phyloP scores from a whole-genome alignment of 129 eudicot genomes.

The Deinandra increscens region DNA sequence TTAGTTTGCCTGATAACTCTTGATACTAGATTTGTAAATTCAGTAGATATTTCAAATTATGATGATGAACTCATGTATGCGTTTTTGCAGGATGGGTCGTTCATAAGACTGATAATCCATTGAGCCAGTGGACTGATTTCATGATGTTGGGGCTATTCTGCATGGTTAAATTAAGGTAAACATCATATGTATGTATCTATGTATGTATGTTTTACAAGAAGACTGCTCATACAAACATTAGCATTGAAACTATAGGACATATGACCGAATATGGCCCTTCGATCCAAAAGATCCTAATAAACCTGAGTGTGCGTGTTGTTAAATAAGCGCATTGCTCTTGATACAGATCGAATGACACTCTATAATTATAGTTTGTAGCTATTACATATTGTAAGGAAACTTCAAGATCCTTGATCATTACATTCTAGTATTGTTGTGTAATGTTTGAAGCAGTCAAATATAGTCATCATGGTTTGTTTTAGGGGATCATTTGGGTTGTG shows the following conservation, averaged over 20 bases:
- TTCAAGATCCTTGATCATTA: constrained; percentile 14
- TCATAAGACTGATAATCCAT: constrained; percentile 18
- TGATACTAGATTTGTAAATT: constrained; percentile 10
- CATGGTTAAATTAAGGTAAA: constrained; percentile 31
- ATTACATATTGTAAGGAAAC: constrained; percentile 25
- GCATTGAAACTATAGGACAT: constrained; percentile 27
- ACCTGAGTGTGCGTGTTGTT: constrained; percentile 13
- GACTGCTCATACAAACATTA: constrained; percentile 14
- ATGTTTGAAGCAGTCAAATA: neutral
- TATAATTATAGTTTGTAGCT: constrained; percentile 22
- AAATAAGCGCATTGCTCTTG: constrained; percentile 7
- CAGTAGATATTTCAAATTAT: constrained; percentile 16
- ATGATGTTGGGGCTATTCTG: constrained; percentile 13
- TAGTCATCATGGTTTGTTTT: neutral
- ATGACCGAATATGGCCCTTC: constrained; percentile 24
- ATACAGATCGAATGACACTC: neutral
- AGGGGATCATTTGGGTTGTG: too few relatives aligned
- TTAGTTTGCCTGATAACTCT: constrained; percentile 3
- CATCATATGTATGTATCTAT: constrained; percentile 15
- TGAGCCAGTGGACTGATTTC: constrained; percentile 15
- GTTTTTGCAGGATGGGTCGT: constrained; percentile 34
- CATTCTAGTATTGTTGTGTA: constrained; percentile 7
- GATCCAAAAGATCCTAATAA: constrained; percentile 29
- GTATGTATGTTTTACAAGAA: constrained; percentile 12
- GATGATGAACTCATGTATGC: constrained; percentile 25